Evolutionary conservation across 2,329 filamentous ascomycete species (phyloP).

Genomic region (Calcarisporium arbuscula): DNA sequence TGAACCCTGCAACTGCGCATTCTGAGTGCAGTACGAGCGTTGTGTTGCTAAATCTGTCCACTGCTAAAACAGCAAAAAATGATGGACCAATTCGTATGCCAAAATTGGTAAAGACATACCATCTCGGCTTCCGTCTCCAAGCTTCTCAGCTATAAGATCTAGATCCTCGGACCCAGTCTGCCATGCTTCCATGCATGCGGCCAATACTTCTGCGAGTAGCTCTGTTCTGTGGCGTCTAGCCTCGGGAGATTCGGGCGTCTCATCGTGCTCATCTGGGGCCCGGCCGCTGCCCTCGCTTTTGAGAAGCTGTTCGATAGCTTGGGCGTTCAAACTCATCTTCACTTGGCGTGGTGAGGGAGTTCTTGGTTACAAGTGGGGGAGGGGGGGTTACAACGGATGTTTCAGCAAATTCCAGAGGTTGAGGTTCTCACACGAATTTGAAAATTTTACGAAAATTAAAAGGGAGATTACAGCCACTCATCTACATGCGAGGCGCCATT

Average conservation of each 20-base stretch:
- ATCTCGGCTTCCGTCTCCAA: constrained; percentile 50
- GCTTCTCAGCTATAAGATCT: constrained; percentile 40
- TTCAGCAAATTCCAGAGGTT: too few species aligned
- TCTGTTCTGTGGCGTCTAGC: constrained; percentile 18
- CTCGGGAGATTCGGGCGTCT: constrained; percentile 16
- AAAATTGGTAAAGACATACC: constrained; percentile 33
- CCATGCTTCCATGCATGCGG: constrained; percentile 33
- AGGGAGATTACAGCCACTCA: too few species aligned
- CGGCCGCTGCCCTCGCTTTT: constrained; percentile 23
- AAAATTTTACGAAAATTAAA: too few species aligned
- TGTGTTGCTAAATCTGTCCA: neutral
- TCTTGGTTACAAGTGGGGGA: too few species aligned
- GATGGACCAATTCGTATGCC: neutral
- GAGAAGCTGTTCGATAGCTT: constrained; percentile 32
- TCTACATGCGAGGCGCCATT: too few species aligned
- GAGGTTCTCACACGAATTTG: too few species aligned
- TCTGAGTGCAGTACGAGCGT: too few species aligned
- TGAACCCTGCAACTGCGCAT: too few species aligned
- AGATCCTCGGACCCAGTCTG: constrained; percentile 33
- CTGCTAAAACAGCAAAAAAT: neutral
- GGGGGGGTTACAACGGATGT: too few species aligned
- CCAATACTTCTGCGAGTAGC: constrained; percentile 31
- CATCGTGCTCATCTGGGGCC: constrained; percentile 19
- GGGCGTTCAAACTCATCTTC: constrained; percentile 23
- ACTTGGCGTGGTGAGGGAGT: neutral